These are phyloP conservation scores for Schoenoplectus triqueter DNA, from an alignment of 202 grass and related monocot genomes.

Conservation along the genomic window DNA sequence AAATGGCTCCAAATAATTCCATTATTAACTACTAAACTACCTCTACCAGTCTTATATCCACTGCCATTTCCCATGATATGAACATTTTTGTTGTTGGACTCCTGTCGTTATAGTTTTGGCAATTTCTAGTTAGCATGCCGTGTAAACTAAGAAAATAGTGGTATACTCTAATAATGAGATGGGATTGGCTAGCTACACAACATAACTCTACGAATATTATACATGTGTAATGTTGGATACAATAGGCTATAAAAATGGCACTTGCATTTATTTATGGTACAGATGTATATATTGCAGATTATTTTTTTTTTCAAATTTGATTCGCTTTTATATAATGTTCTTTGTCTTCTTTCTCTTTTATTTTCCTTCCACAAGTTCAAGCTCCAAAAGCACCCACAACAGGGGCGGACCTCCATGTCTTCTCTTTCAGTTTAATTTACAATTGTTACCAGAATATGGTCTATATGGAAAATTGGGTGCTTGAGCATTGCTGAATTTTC, in stretches of 20 bases:
- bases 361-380: not conserved
- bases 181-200: not conserved
- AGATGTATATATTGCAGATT: not conserved
- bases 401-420: not conserved
- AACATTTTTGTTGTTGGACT: not conserved
- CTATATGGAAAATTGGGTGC: too few relatives aligned
- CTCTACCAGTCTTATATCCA: not conserved
- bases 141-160: slow-evolving; percentile 20
- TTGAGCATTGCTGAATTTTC: too few relatives aligned
- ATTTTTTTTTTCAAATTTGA: not conserved
- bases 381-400: not conserved
- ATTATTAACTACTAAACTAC: not conserved
- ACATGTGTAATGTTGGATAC: not conserved
- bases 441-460: not conserved
- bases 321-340: not conserved
- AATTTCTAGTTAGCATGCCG: not conserved
- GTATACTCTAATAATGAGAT: not conserved
- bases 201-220: not conserved
- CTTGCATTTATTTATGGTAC: not conserved
- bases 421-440: not conserved
- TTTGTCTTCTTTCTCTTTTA: not conserved
- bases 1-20: not conserved
- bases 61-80: slow-evolving; percentile 15
- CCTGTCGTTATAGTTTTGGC: not conserved
- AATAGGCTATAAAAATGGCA: too few relatives aligned